These are phyloP conservation scores for Echinosophora koreensis DNA, from an alignment of 306 rosid species.

Conservation along the genomic window DNA sequence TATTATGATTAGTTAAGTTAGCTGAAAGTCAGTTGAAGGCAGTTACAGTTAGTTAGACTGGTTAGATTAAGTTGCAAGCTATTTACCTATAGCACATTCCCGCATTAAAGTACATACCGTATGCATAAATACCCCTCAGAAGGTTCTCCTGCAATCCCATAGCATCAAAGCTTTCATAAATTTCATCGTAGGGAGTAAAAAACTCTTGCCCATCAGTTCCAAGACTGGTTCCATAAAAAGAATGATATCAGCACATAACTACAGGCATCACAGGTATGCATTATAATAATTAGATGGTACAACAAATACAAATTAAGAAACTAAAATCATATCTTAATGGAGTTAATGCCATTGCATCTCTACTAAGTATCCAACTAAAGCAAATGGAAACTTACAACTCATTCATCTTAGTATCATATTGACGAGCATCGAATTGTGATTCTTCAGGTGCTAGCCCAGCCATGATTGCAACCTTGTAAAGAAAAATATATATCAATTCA, in stretches of 20 bases:
- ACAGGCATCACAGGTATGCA: neutral
- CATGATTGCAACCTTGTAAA: slow-evolving; percentile 57
- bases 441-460: slow-evolving; percentile 69
- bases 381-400: neutral
- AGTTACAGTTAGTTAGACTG: too few relatives aligned
- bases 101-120: slow-evolving; percentile 49
- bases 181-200: slow-evolving; percentile 75
- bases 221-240: slow-evolving; percentile 53
- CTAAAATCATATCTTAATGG: slow-evolving; percentile 4
- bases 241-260: neutral
- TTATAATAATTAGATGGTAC: neutral
- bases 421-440: slow-evolving; percentile 69
- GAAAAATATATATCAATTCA: neutral
- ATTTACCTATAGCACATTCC: neutral
- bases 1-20: too few relatives aligned
- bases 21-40: too few relatives aligned
- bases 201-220: slow-evolving; percentile 69
- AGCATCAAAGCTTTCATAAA: slow-evolving; percentile 70
- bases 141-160: slow-evolving; percentile 88
- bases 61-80: too few relatives aligned
- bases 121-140: slow-evolving; percentile 82
- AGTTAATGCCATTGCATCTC: slow-evolving; percentile 16
- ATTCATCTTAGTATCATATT: slow-evolving; percentile 26
- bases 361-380: neutral
- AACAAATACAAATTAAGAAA: neutral